These are phyloP conservation scores for Alternaria solani DNA, from an alignment of 2,329 filamentous ascomycete species.

Conservation along the genomic window DNA sequence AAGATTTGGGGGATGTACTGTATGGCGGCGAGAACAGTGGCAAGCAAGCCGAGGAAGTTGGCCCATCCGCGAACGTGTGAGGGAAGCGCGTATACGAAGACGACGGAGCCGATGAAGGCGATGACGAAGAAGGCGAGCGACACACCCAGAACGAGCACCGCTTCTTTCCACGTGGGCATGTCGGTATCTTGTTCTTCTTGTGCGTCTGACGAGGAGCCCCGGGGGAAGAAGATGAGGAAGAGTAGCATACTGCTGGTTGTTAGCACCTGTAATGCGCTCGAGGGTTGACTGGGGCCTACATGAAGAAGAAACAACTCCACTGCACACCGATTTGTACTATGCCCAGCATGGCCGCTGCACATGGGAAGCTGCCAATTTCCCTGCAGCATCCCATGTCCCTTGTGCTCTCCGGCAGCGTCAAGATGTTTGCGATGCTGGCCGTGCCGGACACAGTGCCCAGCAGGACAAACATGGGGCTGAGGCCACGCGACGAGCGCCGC, in stretches of 20 bases:
- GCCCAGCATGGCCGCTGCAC: conserved; percentile 83
- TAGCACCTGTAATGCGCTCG: conserved; percentile 7
- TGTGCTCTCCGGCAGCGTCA: conserved; percentile 83
- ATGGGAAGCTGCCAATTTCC: conserved; percentile 81
- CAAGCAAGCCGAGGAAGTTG: conserved; percentile 81
- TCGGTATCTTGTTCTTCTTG: conserved; percentile 36
- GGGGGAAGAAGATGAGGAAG: conserved; percentile 89
- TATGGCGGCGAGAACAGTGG: conserved; percentile 79
- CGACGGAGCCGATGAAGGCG: conserved; percentile 69
- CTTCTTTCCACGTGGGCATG: conserved; percentile 74
- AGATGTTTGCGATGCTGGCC: conserved; percentile 89
- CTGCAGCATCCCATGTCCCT: conserved; percentile 86
- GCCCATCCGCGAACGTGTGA: conserved; percentile 78
- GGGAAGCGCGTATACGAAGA: conserved; percentile 71
- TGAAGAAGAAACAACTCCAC: conserved; percentile 89
- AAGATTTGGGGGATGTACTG: conserved; percentile 97
- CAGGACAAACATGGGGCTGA: conserved; percentile 93
- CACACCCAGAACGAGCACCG: conserved; percentile 74
- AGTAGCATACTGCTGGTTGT: conserved; percentile 73
- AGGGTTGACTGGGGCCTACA: conserved; percentile 63
- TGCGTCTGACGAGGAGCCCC: conserved; percentile 39
- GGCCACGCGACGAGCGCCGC: conserved; percentile 86
- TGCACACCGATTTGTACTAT: conserved; percentile 91
- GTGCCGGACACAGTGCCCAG: conserved; percentile 92
- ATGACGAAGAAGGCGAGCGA: conserved; percentile 80